phyloP scores from a whole-genome alignment of 768 basidiomycete species.

The Tremella fuciformis region DNA sequence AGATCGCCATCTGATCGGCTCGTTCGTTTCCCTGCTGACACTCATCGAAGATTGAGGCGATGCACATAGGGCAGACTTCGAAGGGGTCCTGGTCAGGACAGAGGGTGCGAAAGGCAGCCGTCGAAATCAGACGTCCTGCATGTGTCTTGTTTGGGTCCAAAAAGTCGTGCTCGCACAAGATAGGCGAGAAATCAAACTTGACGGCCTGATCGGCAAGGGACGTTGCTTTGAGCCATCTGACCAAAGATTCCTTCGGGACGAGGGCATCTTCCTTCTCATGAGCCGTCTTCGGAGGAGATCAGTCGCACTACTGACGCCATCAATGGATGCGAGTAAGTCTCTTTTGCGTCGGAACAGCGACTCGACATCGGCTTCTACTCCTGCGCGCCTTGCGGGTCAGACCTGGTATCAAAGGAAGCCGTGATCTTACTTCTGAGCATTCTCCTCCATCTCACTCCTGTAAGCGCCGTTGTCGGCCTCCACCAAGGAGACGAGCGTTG shows the following conservation, averaged over 20 bases:
- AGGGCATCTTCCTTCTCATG: slow-evolving; percentile 19
- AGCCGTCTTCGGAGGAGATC: slow-evolving; percentile 1
- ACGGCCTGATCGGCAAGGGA: slow-evolving; percentile 13
- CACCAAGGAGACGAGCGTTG: slow-evolving; percentile 10
- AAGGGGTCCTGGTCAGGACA: background rate
- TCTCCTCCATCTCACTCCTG: slow-evolving; percentile 14
- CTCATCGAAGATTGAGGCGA: slow-evolving; percentile 13
- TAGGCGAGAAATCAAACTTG: slow-evolving; percentile 19
- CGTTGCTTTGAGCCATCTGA: slow-evolving; percentile 18
- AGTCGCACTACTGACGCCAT: slow-evolving; percentile 20
- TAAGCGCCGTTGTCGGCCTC: slow-evolving; percentile 12
- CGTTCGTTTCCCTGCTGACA: background rate
- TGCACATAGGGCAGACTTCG: slow-evolving; percentile 28
- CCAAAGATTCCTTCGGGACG: slow-evolving; percentile 31
- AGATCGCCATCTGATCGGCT: slow-evolving; percentile 13
- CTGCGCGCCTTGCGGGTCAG: slow-evolving; percentile 17
- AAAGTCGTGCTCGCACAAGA: slow-evolving; percentile 26
- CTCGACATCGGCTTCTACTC: slow-evolving; percentile 22
- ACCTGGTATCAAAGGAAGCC: too few relatives aligned
- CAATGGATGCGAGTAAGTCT: slow-evolving; percentile 20
- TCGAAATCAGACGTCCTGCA: slow-evolving; percentile 24
- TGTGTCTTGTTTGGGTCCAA: slow-evolving; percentile 29
- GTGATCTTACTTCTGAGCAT: slow-evolving; percentile 23
- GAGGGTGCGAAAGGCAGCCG: slow-evolving; percentile 23
- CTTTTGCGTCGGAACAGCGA: slow-evolving; percentile 12